Evolutionary conservation across 2,329 filamentous ascomycete species (phyloP).

Genomic region (Aspergillus floridensis): DNA sequence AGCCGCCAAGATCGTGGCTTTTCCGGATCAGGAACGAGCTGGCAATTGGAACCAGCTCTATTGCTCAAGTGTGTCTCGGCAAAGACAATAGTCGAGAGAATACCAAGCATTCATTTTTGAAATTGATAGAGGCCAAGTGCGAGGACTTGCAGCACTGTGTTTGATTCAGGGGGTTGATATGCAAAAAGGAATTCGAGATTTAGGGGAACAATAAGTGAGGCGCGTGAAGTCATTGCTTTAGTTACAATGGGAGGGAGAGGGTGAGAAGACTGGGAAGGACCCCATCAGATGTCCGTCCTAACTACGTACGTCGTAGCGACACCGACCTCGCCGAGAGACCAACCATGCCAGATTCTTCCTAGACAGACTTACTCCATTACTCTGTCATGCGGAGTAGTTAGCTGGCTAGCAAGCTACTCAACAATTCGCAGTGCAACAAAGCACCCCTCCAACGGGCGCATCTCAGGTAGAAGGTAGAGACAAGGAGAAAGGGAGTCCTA

Average conservation of each 20-base stretch:
- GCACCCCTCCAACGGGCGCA: background rate
- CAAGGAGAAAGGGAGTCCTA: too few species aligned
- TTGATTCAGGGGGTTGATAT: background rate
- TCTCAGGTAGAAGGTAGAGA: too few species aligned
- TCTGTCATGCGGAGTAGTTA: background rate
- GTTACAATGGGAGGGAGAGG: too few species aligned
- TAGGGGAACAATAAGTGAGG: background rate
- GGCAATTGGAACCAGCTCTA: too few species aligned
- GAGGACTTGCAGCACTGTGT: background rate
- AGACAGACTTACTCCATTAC: background rate
- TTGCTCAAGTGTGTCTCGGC: slow-evolving; percentile 8
- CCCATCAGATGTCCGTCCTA: too few species aligned
- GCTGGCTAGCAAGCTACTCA: too few species aligned
- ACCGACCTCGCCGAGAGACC: background rate
- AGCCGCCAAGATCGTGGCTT: slow-evolving; percentile 10
- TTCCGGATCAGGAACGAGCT: slow-evolving; percentile 8
- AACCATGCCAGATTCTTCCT: too few species aligned
- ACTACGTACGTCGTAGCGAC: background rate
- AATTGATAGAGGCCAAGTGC: background rate
- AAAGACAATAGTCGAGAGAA: slow-evolving; percentile 10
- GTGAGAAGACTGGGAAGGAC: too few species aligned
- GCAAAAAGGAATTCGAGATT: background rate
- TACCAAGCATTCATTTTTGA: slow-evolving; percentile 14
- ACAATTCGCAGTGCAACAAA: too few species aligned
- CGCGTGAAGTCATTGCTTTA: background rate